Base-by-base conservation (phyloP, 106 monocot species). In the Gastrodia elata region DNA sequence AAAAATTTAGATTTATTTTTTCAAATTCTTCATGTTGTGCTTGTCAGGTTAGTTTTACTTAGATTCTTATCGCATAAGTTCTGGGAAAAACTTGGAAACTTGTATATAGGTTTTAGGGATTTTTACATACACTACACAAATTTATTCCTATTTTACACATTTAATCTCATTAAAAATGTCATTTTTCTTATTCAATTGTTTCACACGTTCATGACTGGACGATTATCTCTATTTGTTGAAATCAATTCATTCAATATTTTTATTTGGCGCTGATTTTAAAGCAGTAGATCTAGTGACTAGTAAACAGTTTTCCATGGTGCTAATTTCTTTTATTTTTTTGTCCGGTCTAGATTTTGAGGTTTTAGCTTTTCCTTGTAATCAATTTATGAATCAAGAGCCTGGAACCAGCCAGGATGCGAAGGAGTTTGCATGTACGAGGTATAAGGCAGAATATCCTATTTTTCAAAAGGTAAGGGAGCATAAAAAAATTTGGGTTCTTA, bases 311-410 rank as follows among this genome's bases (percentile, higher is more conserved):
- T 61, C 61, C 1, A 61, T 61, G 61, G 9, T 11, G 27, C 32
- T 61, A 32, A 61, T 61, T 32, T 32, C 10, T 61, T 61, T 1
- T 61, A 61, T 61, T 32, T 52, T 4, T 52, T 52, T 18, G 11
- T 32, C 61, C 32, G 25, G 24, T 25, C 1, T 74, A 95, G 94
- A 86, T 84, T 95, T 95, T 86, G 87, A 84, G 80, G 80, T 95
- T 68, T 81, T 95, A 77, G 94, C 94, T 26, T 95, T 95, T 74
- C 94, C 94, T 22, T 95, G 94, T 71, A 95, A 95, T 74, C 94
- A 95, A 78, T 95, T 95, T 80, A 22, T 87, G 83, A 44, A 69
- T 4, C 95, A 96, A 80, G 89, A 92, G 68, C 95, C 95, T 46
- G 87, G 87, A 39, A 84, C 92, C 43, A 86, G 86, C 67, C 41